phyloP scores from a whole-genome alignment of 2,329 filamentous ascomycete genomes.

The Clathrospora elynae region DNA sequence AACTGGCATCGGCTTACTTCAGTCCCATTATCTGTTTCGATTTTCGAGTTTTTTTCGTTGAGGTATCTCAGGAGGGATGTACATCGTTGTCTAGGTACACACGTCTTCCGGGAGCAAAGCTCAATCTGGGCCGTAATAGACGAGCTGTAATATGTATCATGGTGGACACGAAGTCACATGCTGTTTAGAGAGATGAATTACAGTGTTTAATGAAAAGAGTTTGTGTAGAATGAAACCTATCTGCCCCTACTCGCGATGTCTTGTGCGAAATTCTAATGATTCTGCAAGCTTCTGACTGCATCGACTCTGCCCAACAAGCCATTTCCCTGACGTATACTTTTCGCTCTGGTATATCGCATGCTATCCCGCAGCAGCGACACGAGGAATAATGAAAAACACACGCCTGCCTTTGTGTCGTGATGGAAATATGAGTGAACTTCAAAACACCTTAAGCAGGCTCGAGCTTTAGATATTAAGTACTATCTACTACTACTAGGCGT shows the following conservation, averaged over 20 bases:
- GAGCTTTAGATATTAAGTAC: too few species aligned
- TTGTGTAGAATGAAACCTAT: background rate
- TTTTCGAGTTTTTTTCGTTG: constrained; percentile 8
- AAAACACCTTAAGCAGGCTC: too few species aligned
- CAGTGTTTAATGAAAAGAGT: constrained; percentile 5
- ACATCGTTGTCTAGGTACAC: constrained; percentile 17
- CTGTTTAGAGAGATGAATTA: constrained; percentile 1
- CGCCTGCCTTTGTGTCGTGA: too few species aligned
- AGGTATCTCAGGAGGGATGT: constrained; percentile 17
- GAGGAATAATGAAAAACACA: too few species aligned
- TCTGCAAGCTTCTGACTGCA: too few species aligned
- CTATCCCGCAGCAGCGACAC: too few species aligned
- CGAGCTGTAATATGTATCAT: constrained; percentile 10
- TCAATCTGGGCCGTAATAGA: background rate
- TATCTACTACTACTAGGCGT: too few species aligned
- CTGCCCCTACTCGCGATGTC: background rate
- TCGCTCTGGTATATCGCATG: too few species aligned
- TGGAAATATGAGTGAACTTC: too few species aligned
- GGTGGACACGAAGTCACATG: constrained; percentile 6
- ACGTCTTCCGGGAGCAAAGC: constrained; percentile 1
- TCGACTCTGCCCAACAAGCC: too few species aligned
- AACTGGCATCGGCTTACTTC: constrained; percentile 5
- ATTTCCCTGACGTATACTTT: too few species aligned
- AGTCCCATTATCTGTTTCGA: constrained; percentile 12
- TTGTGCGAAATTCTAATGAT: too few species aligned